A percentile compares a stretch with the other conserved stretches of the same genome.
These are phyloP conservation scores for Naegleria gruberi DNA, from an alignment of 208 protist species.

Conservation along the genomic window DNA sequence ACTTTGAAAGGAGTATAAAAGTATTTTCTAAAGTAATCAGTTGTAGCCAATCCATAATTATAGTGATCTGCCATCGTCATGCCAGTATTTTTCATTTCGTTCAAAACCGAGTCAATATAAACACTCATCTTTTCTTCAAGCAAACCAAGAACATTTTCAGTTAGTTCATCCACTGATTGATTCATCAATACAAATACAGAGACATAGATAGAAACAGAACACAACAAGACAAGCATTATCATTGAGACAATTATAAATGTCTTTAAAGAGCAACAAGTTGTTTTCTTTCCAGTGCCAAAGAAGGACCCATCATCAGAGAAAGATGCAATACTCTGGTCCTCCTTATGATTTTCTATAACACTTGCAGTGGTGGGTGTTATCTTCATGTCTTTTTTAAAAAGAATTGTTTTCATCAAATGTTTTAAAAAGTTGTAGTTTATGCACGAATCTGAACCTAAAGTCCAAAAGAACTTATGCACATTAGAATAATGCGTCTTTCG, in stretches of 20 bases:
- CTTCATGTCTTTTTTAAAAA: no score
- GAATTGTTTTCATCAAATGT: no score
- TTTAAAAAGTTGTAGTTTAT: no score
- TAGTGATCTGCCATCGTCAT: not conserved
- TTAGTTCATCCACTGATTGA: not conserved
- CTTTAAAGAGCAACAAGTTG: no score
- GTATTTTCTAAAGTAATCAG: not conserved
- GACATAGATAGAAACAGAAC: not conserved
- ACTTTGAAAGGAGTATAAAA: not conserved
- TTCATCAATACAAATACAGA: not conserved
- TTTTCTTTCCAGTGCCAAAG: no score
- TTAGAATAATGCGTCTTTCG: no score
- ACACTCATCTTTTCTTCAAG: not conserved
- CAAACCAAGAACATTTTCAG: not conserved
- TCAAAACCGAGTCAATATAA: not conserved
- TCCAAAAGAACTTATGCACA: no score
- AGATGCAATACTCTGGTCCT: no score
- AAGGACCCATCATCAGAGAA: no score
- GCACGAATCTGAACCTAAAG: no score
- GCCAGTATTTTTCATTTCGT: not conserved
- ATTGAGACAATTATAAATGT: not conserved
- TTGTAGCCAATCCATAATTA: not conserved
- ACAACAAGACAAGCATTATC: not conserved
- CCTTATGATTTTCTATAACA: no score
- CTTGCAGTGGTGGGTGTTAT: no score